Percentiles rank a stretch among this genome's conserved stretches.
Evolutionary conservation across 2,329 filamentous ascomycete genomes (phyloP).

Genomic region (Colletotrichum falcatum): DNA sequence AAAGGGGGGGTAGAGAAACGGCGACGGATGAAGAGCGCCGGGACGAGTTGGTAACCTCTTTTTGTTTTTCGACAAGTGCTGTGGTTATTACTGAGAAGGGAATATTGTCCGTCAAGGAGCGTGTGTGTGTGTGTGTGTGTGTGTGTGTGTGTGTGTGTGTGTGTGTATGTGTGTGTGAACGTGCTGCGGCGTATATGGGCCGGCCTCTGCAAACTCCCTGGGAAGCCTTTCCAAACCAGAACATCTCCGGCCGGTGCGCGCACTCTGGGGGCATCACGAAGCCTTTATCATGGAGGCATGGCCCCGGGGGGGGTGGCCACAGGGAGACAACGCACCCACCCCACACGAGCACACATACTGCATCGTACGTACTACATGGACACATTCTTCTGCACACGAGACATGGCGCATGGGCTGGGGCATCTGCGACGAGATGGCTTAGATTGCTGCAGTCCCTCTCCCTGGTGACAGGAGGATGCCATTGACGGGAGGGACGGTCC

Average conservation of each 20-base stretch:
- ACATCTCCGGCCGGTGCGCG: conserved; percentile 2
- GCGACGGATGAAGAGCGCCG: conserved; percentile 23
- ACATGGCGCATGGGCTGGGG: conserved; percentile 21
- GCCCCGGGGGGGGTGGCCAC: no score
- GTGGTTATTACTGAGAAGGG: background rate
- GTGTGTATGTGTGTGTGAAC: background rate
- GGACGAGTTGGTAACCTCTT: background rate
- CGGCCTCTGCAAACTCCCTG: background rate
- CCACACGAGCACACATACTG: background rate
- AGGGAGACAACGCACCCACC: conserved; percentile 9
- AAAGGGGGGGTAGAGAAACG: conserved; percentile 11
- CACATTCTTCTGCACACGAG: background rate
- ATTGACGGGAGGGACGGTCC: background rate
- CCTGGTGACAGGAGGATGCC: conserved; percentile 12
- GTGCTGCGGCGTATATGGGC: background rate
- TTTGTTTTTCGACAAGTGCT: no score
- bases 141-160: background rate
- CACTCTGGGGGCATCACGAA: conserved; percentile 33
- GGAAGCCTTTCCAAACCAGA: conserved; percentile 24
- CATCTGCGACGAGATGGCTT: conserved; percentile 19
- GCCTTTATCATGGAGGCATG: conserved; percentile 37
- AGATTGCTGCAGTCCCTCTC: conserved; percentile 10
- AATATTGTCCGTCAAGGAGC: background rate
- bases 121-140: background rate
- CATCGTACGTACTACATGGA: no score